phyloP scores from a whole-genome alignment of 768 basidiomycete species.

The Rhizopogon roseolus region DNA sequence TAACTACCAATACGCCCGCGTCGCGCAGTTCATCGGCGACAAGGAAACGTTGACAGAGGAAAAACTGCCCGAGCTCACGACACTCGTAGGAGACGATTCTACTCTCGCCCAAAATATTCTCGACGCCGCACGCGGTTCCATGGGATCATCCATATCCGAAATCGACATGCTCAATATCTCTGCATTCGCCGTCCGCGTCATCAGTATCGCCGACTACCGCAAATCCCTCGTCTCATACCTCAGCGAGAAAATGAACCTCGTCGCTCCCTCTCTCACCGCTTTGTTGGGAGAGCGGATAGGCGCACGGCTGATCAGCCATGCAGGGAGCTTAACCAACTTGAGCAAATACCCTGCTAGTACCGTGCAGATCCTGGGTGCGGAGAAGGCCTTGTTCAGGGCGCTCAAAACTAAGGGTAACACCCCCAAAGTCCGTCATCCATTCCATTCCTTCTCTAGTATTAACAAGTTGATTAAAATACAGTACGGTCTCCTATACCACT shows the following conservation, averaged over 20 bases:
- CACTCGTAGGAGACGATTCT: conserved; percentile 78
- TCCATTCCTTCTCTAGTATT: too few species aligned
- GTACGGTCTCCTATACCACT: conserved; percentile 98
- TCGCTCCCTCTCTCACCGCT: conserved; percentile 90
- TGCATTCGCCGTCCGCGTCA: conserved; percentile 84
- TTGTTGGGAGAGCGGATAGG: conserved; percentile 90
- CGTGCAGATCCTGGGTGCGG: conserved; percentile 96
- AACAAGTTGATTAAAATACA: too few species aligned
- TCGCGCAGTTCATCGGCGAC: conserved; percentile 83
- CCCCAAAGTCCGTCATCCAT: conserved; percentile 67
- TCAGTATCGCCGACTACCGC: conserved; percentile 91
- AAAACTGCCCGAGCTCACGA: conserved; percentile 72
- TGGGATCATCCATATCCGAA: conserved; percentile 88
- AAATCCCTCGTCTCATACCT: conserved; percentile 85
- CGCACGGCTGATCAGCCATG: conserved; percentile 90
- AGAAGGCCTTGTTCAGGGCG: conserved; percentile 96
- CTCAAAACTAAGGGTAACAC: conserved; percentile 99
- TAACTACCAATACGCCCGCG: conserved; percentile 89
- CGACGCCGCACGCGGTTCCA: conserved; percentile 90
- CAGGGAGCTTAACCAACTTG: conserved; percentile 92
- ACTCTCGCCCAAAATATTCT: conserved; percentile 89
- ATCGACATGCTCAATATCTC: conserved; percentile 96
- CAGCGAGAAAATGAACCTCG: conserved; percentile 95
- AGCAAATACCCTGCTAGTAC: conserved; percentile 99
- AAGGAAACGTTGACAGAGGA: conserved; percentile 79